A percentile compares a stretch with the other conserved stretches of the same genome.
Evolutionary conservation across 2,329 filamentous ascomycete genomes (phyloP).

Genomic region (Microsporum canis): DNA sequence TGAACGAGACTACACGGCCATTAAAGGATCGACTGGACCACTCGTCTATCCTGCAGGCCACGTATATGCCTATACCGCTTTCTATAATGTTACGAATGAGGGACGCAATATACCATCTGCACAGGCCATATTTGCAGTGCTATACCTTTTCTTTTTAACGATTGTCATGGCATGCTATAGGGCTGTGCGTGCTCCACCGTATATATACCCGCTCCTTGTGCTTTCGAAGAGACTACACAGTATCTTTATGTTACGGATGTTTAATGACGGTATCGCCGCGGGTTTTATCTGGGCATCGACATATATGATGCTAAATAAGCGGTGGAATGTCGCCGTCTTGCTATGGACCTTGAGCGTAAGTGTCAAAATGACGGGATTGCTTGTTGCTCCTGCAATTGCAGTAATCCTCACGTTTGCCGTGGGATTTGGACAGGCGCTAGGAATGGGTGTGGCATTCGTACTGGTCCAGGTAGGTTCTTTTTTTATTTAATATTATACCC

Average conservation of each 20-base stretch:
- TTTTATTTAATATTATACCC: not conserved
- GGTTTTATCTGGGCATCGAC: slow-evolving; percentile 77
- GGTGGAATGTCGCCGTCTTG: slow-evolving; percentile 62
- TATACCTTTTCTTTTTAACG: slow-evolving; percentile 67
- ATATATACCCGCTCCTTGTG: slow-evolving; percentile 73
- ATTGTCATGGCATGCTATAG: slow-evolving; percentile 72
- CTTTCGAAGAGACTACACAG: slow-evolving; percentile 88
- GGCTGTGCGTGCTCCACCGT: slow-evolving; percentile 51
- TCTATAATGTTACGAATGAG: slow-evolving; percentile 66
- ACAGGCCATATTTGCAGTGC: slow-evolving; percentile 68
- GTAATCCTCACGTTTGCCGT: slow-evolving; percentile 62
- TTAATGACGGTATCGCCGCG: slow-evolving; percentile 88
- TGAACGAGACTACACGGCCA: slow-evolving; percentile 76
- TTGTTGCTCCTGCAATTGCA: slow-evolving; percentile 71
- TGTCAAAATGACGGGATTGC: slow-evolving; percentile 88
- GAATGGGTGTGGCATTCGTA: slow-evolving; percentile 58
- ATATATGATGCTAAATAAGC: slow-evolving; percentile 59
- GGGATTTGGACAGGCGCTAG: slow-evolving; percentile 54
- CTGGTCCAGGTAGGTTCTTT: slow-evolving; percentile 58
- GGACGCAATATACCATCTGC: slow-evolving; percentile 66
- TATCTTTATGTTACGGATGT: slow-evolving; percentile 81
- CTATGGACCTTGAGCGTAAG: slow-evolving; percentile 69
- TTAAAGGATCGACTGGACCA: slow-evolving; percentile 80
- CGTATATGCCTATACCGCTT: slow-evolving; percentile 74
- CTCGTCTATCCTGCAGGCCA: slow-evolving; percentile 91